Evolutionary conservation across 2,329 filamentous ascomycete genomes (phyloP), one percentile per base, ranked within the genome.

Genomic region (Didymella exigua): DNA sequence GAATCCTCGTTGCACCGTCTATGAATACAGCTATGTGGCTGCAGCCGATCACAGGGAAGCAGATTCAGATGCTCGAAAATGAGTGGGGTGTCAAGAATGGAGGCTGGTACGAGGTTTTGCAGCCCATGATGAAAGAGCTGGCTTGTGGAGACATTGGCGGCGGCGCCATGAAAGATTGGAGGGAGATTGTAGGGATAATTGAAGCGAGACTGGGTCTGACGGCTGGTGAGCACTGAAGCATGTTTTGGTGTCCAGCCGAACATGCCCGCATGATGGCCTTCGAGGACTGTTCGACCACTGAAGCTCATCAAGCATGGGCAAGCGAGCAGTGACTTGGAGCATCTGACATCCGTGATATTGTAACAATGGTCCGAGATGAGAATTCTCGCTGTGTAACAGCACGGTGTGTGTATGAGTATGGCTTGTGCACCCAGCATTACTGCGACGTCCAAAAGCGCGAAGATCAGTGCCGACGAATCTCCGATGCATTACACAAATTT

Each of bases 11-110:
- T 0, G 89, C 89, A 2, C 87, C 88, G 1, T 87, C 89, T 26
- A 96, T 96, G 91, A 96, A 97, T 73, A 91, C 86, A 21, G 86
- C 88, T 4, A 96, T 96, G 93, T 96, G 90, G 89, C 80, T 82
- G 50, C 91, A 97, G 71, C 93, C 92, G 2, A 79, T 96, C 40
- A 96, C 93, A 1, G 81, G 77, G 44, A 85, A 84, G 59, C 91
- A 96, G 60, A 76, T 96, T 31, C 77, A 77, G 34, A 78, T 89
- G 0, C 77, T 97, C 41, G 82, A 87, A 59, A 83, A 89, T 42
- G 89, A 92, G 54, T 96, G 92, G 91, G 88, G 87, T 5, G 64
- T 69, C 8, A 61, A 62, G 40, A 73, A 72, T 30, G 70, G 71
- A 13, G 72, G 71, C 2, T 82, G 80, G 89, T 83, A 95, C 61